Base-by-base conservation (phyloP, 2,329 filamentous ascomycete species). In the Talaromyces sp. region DNA sequence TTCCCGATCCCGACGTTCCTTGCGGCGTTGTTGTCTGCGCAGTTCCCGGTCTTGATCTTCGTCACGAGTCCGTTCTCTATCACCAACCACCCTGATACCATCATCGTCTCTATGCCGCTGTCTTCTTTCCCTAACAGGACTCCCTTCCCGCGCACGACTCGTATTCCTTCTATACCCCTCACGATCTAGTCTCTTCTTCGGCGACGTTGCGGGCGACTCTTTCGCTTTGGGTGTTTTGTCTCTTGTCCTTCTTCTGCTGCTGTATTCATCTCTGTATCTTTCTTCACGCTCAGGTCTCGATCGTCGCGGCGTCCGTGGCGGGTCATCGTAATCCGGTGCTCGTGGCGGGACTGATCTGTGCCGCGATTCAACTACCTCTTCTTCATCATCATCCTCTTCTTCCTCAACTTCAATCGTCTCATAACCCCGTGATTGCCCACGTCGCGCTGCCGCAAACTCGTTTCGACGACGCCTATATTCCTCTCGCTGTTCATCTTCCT, bases 171-270 rank as follows among this genome's bases (percentile, higher is more conserved):
- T 70, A 62, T 73, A 70, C 10, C 74, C 75, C 61, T 76, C 75
- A 2, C 73, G 72, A 69, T 78, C 75, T 27, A 70, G 69, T 66
- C 71, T 77, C 66, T 76, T 78, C 29, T 72, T 67, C 25, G 77
- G 78, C 34, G 76, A 76, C 13, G 74, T 72, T 65, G 73, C 72
- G 22, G 77, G 76, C 1, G 78, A 78, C 56, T 75, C 76, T 62
- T 75, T 77, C 11, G 73, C 71, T 67, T 75, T 77, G 5, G 71
- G 69, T 17, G 67, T 69, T 71, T 71, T 36, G 70, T 70, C 53
- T 66, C 68, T 47, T 43, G 63, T 64, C 64, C 64, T 65, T 47
- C 62, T 51, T 22, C 63, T 40, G 8, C 47, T 34, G 13, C 34
- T 29, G 19, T 62, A 61, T 25, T 65, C 58, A 13, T 61, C 58